A percentile compares a stretch with the other conserved stretches of the same genome.
These are phyloP conservation scores for Ogataea degrootiae DNA, from an alignment of 805 yeast species.

Conservation along the genomic window DNA sequence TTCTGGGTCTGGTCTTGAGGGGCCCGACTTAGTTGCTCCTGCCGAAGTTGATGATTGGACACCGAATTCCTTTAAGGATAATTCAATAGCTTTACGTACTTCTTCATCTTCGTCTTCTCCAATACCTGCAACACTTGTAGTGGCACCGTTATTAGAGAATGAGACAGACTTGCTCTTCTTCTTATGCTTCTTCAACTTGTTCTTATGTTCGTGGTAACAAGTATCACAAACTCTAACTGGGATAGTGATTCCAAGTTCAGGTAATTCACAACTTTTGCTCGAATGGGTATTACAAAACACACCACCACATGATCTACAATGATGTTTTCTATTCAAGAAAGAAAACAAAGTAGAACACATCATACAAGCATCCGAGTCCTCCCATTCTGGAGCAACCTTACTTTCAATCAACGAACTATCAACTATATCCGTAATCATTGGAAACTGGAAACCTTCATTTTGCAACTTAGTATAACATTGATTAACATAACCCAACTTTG, in stretches of 20 bases:
- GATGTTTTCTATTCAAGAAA: slow-evolving; percentile 86
- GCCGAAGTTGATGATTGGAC: slow-evolving; percentile 6
- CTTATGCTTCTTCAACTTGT: slow-evolving; percentile 21
- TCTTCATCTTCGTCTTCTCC: slow-evolving; percentile 68
- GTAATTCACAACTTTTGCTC: slow-evolving; percentile 62
- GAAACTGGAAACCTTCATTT: slow-evolving; percentile 64
- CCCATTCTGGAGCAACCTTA: slow-evolving; percentile 96
- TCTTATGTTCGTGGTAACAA: slow-evolving; percentile 64
- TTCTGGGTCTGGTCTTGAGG: slow-evolving; percentile 2
- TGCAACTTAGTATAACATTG: slow-evolving; percentile 56
- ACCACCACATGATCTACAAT: slow-evolving; percentile 96
- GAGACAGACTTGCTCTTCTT: slow-evolving; percentile 16
- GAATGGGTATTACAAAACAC: slow-evolving; percentile 86
- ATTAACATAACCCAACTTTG: slow-evolving; percentile 61
- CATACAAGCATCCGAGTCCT: slow-evolving; percentile 94
- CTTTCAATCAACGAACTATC: slow-evolving; percentile 67
- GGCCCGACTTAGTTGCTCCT: not conserved
- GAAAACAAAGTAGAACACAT: slow-evolving; percentile 78
- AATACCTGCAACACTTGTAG: slow-evolving; percentile 5
- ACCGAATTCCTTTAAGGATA: slow-evolving; percentile 60
- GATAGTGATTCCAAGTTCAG: slow-evolving; percentile 78
- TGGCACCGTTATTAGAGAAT: slow-evolving; percentile 1
- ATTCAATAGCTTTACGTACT: slow-evolving; percentile 67
- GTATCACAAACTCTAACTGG: slow-evolving; percentile 94
- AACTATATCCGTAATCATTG: slow-evolving; percentile 37